phyloP scores from a whole-genome alignment of 2,329 filamentous ascomycete genomes.

The Penicillium sclerotigenum region DNA sequence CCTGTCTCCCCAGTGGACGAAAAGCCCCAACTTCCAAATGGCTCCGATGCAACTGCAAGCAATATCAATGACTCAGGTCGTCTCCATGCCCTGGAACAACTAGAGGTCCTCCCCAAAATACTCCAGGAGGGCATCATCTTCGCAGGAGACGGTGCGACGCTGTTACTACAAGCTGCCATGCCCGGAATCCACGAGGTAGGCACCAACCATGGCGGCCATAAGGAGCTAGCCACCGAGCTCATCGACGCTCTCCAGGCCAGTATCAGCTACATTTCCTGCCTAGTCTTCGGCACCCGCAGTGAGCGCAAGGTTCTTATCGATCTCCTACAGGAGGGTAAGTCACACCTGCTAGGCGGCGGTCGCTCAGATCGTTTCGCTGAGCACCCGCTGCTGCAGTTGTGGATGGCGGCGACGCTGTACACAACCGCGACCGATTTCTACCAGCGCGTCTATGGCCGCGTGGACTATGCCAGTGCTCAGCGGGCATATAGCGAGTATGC shows the following conservation, averaged over 20 bases:
- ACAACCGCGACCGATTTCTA: slow-evolving; percentile 38
- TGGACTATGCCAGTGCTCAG: slow-evolving; percentile 33
- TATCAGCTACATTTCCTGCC: slow-evolving; percentile 35
- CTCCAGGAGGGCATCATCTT: slow-evolving; percentile 37
- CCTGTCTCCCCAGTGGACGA: slow-evolving; percentile 19
- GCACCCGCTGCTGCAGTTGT: slow-evolving; percentile 26
- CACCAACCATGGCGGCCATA: slow-evolving; percentile 3
- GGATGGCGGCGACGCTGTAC: slow-evolving; percentile 37
- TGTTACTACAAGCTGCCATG: slow-evolving; percentile 35
- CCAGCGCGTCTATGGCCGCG: slow-evolving; percentile 35
- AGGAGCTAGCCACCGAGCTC: slow-evolving; percentile 30
- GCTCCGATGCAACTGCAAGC: not conserved
- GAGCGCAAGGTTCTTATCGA: slow-evolving; percentile 32
- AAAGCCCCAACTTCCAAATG: slow-evolving; percentile 8
- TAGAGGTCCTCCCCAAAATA: slow-evolving; percentile 37
- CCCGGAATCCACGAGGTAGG: slow-evolving; percentile 24
- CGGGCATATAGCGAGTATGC: slow-evolving; percentile 33
- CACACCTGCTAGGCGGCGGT: slow-evolving; percentile 22
- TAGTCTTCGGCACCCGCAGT: slow-evolving; percentile 32
- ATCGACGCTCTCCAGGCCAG: slow-evolving; percentile 30
- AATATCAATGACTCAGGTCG: slow-evolving; percentile 17
- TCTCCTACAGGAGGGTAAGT: slow-evolving; percentile 22
- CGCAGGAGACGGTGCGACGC: slow-evolving; percentile 33
- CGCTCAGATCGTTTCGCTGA: slow-evolving; percentile 24
- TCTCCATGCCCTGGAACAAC: slow-evolving; percentile 31